phyloP scores from a whole-genome alignment of 768 basidiomycete species.

The Cubamyces lactineus region DNA sequence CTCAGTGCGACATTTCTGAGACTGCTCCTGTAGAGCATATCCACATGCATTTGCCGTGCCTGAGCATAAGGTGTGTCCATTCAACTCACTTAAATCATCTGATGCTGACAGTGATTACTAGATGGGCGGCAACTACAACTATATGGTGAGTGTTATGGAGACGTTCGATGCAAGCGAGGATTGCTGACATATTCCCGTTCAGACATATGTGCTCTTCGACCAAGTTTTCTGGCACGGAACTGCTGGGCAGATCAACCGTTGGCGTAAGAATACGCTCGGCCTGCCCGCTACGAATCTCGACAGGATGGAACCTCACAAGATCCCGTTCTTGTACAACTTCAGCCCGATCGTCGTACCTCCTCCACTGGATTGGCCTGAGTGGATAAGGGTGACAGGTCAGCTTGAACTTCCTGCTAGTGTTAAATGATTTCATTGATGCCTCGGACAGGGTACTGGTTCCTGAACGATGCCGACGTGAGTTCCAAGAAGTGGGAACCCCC shows the following conservation, averaged over 20 bases:
- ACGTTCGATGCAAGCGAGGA: constrained; percentile 1
- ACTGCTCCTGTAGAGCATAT: constrained; percentile 65
- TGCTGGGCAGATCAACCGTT: constrained; percentile 92
- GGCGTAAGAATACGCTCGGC: constrained; percentile 77
- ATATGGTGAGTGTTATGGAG: constrained; percentile 66
- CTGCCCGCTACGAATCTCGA: constrained; percentile 86
- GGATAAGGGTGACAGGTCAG: constrained; percentile 90
- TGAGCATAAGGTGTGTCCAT: constrained; percentile 75
- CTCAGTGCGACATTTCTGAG: neutral
- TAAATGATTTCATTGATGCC: neutral
- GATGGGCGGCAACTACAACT: constrained; percentile 98
- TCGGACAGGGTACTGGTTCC: constrained; percentile 89
- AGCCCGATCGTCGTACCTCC: constrained; percentile 89
- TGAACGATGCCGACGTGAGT: constrained; percentile 89
- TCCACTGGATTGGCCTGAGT: constrained; percentile 98
- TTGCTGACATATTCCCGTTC: neutral
- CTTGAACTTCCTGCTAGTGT: constrained; percentile 6
- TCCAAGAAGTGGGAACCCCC: constrained; percentile 91
- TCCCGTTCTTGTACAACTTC: constrained; percentile 98
- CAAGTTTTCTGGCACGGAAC: constrained; percentile 98
- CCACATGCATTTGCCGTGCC: constrained; percentile 99
- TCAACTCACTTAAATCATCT: neutral
- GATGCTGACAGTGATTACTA: constrained; percentile 33
- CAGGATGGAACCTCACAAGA: constrained; percentile 96
- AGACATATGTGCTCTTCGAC: constrained; percentile 97